Evolutionary conservation across 192 early-diverging fungal genomes (phyloP).

Genomic region (Backusella tuberculispora): DNA sequence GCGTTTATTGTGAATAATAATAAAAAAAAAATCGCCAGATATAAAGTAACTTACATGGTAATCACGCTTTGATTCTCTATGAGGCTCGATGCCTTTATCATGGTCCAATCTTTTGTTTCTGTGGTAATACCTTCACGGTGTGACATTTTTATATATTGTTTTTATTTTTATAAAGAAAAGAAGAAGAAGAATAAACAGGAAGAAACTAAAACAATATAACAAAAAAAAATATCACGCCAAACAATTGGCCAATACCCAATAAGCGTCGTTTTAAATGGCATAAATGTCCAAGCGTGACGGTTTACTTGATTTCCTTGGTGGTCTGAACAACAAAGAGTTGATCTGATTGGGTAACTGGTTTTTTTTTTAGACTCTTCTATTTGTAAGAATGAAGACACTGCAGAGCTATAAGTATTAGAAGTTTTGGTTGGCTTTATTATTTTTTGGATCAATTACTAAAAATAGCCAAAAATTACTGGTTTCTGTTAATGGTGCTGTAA

Average conservation of each 20-base stretch:
- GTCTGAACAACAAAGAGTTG: not conserved
- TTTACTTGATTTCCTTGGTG: not conserved
- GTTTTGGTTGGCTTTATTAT: too few species aligned
- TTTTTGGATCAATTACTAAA: too few species aligned
- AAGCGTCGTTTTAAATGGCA: not conserved
- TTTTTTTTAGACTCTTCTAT: not conserved
- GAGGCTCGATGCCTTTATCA: conserved; percentile 58
- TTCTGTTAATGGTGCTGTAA: too few species aligned
- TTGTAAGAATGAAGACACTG: too few species aligned
- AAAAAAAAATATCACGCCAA: not conserved
- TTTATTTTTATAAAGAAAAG: not conserved
- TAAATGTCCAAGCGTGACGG: not conserved
- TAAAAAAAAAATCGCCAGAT: conserved; percentile 32
- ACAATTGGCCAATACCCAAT: not conserved
- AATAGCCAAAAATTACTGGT: not conserved
- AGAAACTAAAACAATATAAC: not conserved
- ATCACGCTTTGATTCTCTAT: conserved; percentile 68
- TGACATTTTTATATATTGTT: conserved; percentile 8
- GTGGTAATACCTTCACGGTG: conserved; percentile 30
- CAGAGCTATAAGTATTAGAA: too few species aligned
- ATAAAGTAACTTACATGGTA: conserved; percentile 52
- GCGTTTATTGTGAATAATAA: not conserved
- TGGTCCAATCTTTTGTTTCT: conserved; percentile 61
- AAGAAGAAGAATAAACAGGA: not conserved
- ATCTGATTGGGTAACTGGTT: not conserved